These are phyloP conservation scores for Neurospora tetraspora DNA, from an alignment of 495 filamentous ascomycete genomes.

Conservation along the genomic window DNA sequence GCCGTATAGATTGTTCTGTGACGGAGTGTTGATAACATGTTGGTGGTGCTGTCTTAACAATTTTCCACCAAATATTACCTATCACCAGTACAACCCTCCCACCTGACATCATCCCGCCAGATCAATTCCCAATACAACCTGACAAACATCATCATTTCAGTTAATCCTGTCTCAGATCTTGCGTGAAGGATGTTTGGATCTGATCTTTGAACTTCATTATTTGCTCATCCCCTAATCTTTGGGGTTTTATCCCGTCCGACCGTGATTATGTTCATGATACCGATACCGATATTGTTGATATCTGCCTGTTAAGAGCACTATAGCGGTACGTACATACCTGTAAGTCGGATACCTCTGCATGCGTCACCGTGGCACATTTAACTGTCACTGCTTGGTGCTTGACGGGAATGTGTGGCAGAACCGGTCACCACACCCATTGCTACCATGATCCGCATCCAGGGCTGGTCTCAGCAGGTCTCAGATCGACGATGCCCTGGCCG, in stretches of 20 bases:
- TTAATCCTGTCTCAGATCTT: background rate
- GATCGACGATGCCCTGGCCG: background rate
- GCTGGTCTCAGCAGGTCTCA: background rate
- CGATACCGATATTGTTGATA: background rate
- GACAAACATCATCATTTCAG: background rate
- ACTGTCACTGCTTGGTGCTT: background rate
- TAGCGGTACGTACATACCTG: background rate
- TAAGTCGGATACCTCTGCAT: background rate
- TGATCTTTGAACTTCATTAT: background rate
- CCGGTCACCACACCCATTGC: background rate
- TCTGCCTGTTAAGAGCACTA: background rate
- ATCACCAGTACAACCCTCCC: background rate
- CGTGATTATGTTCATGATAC: background rate
- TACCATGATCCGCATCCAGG: background rate
- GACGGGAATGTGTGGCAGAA: background rate
- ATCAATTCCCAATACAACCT: background rate
- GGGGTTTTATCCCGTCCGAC: background rate
- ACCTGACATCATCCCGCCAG: background rate
- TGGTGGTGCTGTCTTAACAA: background rate
- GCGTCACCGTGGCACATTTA: background rate
- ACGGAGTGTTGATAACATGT: background rate
- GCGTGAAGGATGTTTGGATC: background rate
- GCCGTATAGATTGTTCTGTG: background rate
- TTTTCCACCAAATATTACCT: background rate
- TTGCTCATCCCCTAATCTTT: background rate